Evolutionary conservation across 768 basidiomycete genomes (phyloP).

Genomic region (Chalciporus pseudorubinellus): DNA sequence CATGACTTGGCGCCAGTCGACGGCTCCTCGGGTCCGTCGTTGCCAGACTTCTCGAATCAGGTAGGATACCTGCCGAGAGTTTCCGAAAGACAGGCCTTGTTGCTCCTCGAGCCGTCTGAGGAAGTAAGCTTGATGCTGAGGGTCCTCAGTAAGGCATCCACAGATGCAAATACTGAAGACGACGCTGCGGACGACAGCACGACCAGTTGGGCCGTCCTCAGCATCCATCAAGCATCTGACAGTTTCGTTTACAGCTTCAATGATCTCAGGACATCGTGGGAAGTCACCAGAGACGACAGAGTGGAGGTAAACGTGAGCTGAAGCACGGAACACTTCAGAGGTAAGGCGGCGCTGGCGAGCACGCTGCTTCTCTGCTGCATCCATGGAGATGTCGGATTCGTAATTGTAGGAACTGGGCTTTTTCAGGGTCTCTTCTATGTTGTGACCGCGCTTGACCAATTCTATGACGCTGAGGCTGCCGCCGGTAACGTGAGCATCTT

Average conservation of each 20-base stretch:
- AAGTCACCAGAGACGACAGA: constrained; percentile 73
- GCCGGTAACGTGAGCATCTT: constrained; percentile 37
- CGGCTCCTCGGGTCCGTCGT: constrained; percentile 37
- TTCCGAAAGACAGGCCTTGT: constrained; percentile 57
- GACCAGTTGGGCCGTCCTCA: constrained; percentile 37
- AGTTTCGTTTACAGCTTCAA: constrained; percentile 50
- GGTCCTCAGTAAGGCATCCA: constrained; percentile 63
- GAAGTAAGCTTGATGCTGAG: constrained; percentile 42
- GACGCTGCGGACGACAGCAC: constrained; percentile 69
- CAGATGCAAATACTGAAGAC: constrained; percentile 77
- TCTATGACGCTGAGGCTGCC: constrained; percentile 58
- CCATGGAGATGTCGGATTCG: neutral
- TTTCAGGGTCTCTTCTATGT: constrained; percentile 45
- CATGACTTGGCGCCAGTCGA: constrained; percentile 65
- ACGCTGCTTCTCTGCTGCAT: constrained; percentile 5
- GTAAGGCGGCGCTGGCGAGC: constrained; percentile 43
- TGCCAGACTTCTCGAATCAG: constrained; percentile 64
- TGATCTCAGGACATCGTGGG: constrained; percentile 65
- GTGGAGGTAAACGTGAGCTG: constrained; percentile 72
- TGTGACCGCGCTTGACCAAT: constrained; percentile 52
- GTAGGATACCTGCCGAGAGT: constrained; percentile 51
- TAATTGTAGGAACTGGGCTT: constrained; percentile 11
- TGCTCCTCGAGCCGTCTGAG: constrained; percentile 48
- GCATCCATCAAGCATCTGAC: constrained; percentile 45
- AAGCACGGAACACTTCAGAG: constrained; percentile 68